These are phyloP conservation scores for Stylonectria norvegica DNA, from an alignment of 2,329 filamentous ascomycete genomes.

Conservation along the genomic window DNA sequence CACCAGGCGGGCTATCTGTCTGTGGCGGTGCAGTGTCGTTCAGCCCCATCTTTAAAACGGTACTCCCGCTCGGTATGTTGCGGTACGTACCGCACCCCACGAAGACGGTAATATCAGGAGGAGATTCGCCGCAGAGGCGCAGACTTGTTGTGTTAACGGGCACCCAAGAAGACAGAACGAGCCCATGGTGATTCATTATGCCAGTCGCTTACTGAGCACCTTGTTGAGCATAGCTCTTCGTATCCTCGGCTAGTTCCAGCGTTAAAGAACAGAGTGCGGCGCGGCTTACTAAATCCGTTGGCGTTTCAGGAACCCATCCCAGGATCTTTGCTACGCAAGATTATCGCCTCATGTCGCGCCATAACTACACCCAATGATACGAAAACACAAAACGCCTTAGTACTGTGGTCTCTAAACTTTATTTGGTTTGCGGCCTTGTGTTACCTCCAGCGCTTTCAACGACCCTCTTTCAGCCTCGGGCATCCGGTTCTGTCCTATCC, in stretches of 20 bases:
- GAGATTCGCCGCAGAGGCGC: too few relatives aligned
- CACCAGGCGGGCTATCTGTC: conserved; percentile 23
- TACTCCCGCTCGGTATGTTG: too few relatives aligned
- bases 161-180: too few relatives aligned
- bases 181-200: too few relatives aligned
- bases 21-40: conserved; percentile 34
- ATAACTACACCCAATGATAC: conserved; percentile 8
- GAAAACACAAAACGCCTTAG: not conserved
- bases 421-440: not conserved
- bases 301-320: conserved; percentile 14
- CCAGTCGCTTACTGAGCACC: too few relatives aligned
- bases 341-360: conserved; percentile 14
- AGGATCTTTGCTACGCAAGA: conserved; percentile 6
- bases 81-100: too few relatives aligned
- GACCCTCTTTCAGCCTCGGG: not conserved
- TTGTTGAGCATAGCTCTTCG: too few relatives aligned
- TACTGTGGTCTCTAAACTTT: not conserved
- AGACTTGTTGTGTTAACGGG: too few relatives aligned
- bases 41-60: conserved; percentile 10
- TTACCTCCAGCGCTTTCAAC: not conserved
- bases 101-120: too few relatives aligned
- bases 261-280: too few relatives aligned
- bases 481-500: not conserved
- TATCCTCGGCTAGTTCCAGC: too few relatives aligned
- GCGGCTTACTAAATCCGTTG: too few relatives aligned